Base-by-base conservation (phyloP, 2,329 filamentous ascomycete species). In the Diaporthe sp. region DNA sequence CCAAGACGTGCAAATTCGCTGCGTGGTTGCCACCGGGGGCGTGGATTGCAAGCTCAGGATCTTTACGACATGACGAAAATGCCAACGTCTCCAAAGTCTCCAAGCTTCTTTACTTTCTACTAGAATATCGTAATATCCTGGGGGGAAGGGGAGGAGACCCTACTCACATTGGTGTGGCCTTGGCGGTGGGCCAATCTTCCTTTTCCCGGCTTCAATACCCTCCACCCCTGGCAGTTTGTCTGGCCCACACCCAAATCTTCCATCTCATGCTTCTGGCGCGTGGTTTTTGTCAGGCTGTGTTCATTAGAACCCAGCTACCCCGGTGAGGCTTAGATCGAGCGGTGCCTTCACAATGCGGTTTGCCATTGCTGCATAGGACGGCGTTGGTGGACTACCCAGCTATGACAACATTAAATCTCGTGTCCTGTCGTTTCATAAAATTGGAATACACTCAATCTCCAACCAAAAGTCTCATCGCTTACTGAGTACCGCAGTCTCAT, bases 1-100 rank as follows among this genome's bases (percentile, higher is more conserved):
- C 31, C 82, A 83, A 2, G 90, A 91, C 75, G 87, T 91, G 67
- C 91, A 92, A 78, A 95, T 97, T 77, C 90, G 94, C 77, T 97
- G 95, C 82, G 92, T 98, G n/a, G 93, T 98, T 80, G 95, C 95
- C 12, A 97, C 95, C 2, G 95, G 94, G 44, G 94, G 95, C 82
- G 94, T 98, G 75, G 95, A 98, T 86, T 86, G 92, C 81, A 94
- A 92, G 79, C 90, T 97, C 77, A 90, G 94, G 79, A 91, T 97
- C 71, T 97, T 96, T 86, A 94, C 94, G 72, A 88, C 87, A 80
- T 88, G 79, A 78, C 19, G 60, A 31, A 65, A 65, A 46, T 28
- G 39, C 1, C 61, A 67, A 22, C 17, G 61, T 31, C 61, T 46
- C 28, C 44, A 17, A 44, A 22, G 8, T 46, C 39, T 49, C 25